A percentile compares a stretch with the other conserved stretches of the same genome.
These are phyloP conservation scores for Mucor irregularis DNA, from an alignment of 371 early-diverging fungal species.

Conservation along the genomic window DNA sequence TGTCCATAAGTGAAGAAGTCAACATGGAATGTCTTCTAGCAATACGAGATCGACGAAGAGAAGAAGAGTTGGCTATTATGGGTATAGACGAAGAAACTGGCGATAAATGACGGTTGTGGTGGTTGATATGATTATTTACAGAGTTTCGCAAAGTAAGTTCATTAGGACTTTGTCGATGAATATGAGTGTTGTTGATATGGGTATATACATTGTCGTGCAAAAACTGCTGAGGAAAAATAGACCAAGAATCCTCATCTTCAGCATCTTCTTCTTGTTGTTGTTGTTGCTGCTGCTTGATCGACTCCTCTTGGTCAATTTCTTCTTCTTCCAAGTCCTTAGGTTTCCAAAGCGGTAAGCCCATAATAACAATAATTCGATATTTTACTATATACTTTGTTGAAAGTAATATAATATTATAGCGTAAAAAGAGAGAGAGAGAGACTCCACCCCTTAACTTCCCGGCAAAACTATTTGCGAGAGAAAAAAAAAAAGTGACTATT, in stretches of 20 bases:
- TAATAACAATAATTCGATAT: too few species aligned
- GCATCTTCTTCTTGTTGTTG: background rate
- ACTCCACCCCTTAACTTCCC: too few species aligned
- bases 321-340: conserved; percentile 10
- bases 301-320: background rate
- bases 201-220: background rate
- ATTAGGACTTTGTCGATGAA: too few species aligned
- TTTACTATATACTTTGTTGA: too few species aligned
- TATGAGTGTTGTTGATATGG: background rate
- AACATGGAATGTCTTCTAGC: conserved; percentile 15
- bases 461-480: too few species aligned
- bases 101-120: background rate
- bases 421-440: too few species aligned
- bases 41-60: conserved; percentile 6
- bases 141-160: too few species aligned
- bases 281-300: conserved; percentile 1
- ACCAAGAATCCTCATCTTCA: conserved; percentile 3
- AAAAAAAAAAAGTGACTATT: too few species aligned
- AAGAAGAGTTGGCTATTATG: background rate
- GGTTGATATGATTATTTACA: conserved; percentile 5
- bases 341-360: conserved; percentile 26
- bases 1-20: conserved; percentile 18
- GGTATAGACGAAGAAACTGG: background rate
- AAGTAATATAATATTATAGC: too few species aligned
- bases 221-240: conserved; percentile 5